A percentile compares a stretch with the other conserved stretches of the same genome.
These are phyloP conservation scores for Puccinia hordei DNA, from an alignment of 1,284 basidiomycete genomes.

Conservation along the genomic window DNA sequence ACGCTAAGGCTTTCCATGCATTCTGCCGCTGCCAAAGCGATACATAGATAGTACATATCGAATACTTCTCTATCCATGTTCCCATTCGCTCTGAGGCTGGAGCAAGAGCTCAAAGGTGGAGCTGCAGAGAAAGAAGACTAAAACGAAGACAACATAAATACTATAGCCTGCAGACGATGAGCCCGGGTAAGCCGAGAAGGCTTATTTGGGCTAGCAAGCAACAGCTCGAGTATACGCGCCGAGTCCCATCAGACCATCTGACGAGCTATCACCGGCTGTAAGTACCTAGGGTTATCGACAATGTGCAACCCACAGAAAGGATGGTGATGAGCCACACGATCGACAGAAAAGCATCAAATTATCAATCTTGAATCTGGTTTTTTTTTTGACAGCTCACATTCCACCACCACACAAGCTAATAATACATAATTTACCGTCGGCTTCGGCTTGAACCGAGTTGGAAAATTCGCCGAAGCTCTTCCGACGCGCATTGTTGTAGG, in stretches of 20 bases:
- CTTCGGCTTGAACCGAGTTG: background rate
- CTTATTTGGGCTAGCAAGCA: background rate
- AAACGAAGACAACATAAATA: too few species aligned
- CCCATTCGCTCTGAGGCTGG: background rate
- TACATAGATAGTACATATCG: too few species aligned
- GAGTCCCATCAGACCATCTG: background rate
- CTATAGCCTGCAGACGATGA: background rate
- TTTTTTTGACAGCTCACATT: background rate
- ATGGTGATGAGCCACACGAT: background rate
- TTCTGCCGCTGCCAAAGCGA: slow-evolving; percentile 5
- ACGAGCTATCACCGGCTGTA: background rate
- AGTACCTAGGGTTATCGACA: too few species aligned
- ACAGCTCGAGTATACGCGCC: background rate
- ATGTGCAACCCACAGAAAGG: background rate
- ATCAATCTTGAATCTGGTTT: background rate
- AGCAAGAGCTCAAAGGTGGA: background rate
- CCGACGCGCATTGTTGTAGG: background rate
- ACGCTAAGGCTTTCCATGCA: slow-evolving; percentile 15
- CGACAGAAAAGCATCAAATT: background rate
- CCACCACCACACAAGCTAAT: background rate
- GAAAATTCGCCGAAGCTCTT: background rate
- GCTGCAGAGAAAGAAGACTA: background rate
- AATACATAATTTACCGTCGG: background rate
- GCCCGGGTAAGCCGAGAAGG: background rate
- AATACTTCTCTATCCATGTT: background rate